phyloP scores from a whole-genome alignment of 768 basidiomycete genomes.

The Psilocybe subaeruginosa region DNA sequence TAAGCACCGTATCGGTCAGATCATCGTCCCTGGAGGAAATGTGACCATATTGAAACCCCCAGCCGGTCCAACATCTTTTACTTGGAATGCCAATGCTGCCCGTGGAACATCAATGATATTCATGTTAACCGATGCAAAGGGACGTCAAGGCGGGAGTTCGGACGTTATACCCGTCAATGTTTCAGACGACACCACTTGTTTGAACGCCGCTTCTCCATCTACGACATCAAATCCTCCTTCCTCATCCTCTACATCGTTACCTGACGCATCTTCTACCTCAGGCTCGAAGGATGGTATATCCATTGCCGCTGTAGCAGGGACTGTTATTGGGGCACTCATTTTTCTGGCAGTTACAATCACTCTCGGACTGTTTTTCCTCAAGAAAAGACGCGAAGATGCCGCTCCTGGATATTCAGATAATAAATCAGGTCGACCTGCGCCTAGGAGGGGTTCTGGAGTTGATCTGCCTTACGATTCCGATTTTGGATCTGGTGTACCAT shows the following conservation, averaged over 20 bases:
- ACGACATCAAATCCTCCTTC: slow-evolving; percentile 38
- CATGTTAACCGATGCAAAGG: slow-evolving; percentile 51
- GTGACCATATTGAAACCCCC: slow-evolving; percentile 47
- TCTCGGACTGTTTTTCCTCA: slow-evolving; percentile 54
- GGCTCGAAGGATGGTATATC: slow-evolving; percentile 30
- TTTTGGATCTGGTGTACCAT: slow-evolving; percentile 6
- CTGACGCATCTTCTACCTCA: slow-evolving; percentile 13
- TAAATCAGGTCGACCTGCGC: slow-evolving; percentile 26
- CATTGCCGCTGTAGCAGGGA: slow-evolving; percentile 52
- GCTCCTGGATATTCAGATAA: neutral
- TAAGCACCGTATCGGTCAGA: slow-evolving; percentile 36
- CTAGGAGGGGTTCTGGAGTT: slow-evolving; percentile 35
- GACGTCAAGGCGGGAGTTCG: slow-evolving; percentile 63
- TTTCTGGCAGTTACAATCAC: slow-evolving; percentile 55
- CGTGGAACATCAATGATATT: slow-evolving; percentile 64
- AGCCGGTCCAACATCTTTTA: slow-evolving; percentile 37
- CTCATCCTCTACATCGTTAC: slow-evolving; percentile 25
- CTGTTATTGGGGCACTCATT: slow-evolving; percentile 54
- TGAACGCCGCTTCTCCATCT: slow-evolving; percentile 55
- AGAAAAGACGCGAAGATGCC: slow-evolving; percentile 31
- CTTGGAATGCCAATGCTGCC: slow-evolving; percentile 61
- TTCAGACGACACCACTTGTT: slow-evolving; percentile 53
- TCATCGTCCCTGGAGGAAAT: slow-evolving; percentile 65
- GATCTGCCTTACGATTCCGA: slow-evolving; percentile 42
- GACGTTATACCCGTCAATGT: slow-evolving; percentile 48